These are phyloP conservation scores for Penicillium macrosclerotiorum DNA, from an alignment of 495 filamentous ascomycete species.

Conservation along the genomic window DNA sequence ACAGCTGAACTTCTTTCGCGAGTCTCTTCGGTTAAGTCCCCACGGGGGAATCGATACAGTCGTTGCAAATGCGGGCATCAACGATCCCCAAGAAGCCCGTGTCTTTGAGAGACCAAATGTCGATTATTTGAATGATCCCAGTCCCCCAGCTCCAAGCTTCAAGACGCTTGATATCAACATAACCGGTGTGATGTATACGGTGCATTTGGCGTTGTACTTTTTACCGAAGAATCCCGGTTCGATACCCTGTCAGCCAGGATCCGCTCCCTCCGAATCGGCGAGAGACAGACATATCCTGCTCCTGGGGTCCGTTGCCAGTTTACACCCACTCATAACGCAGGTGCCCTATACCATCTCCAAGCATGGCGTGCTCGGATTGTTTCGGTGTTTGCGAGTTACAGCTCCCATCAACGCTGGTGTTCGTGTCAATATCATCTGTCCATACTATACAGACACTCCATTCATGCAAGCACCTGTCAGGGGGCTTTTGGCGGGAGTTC, in stretches of 20 bases:
- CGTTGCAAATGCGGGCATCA: constrained; percentile 13
- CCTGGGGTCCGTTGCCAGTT: constrained; percentile 8
- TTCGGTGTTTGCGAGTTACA: constrained; percentile 6
- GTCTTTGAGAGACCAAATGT: constrained; percentile 6
- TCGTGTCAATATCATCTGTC: constrained; percentile 12
- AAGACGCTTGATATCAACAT: constrained; percentile 12
- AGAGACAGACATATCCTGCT: constrained; percentile 9
- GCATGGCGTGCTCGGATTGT: constrained; percentile 10
- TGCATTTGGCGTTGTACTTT: constrained; percentile 11
- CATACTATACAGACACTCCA: constrained; percentile 9
- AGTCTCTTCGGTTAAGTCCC: constrained; percentile 4
- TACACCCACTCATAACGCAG: constrained; percentile 12
- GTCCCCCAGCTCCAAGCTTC: constrained; percentile 9
- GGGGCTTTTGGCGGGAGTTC: constrained; percentile 4
- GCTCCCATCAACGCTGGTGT: constrained; percentile 6
- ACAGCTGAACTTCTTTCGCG: constrained; percentile 11
- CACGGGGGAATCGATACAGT: constrained; percentile 12
- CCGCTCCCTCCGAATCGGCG: background rate
- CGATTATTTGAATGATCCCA: constrained; percentile 13
- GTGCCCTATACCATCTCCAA: constrained; percentile 11
- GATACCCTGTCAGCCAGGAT: constrained; percentile 1
- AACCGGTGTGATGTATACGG: constrained; percentile 12
- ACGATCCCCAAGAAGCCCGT: constrained; percentile 1
- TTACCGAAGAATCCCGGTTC: constrained; percentile 10
- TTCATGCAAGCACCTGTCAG: constrained; percentile 10